Evolutionary conservation across 805 yeast genomes (phyloP).

Genomic region (Schizosaccharomyces lindneri): DNA sequence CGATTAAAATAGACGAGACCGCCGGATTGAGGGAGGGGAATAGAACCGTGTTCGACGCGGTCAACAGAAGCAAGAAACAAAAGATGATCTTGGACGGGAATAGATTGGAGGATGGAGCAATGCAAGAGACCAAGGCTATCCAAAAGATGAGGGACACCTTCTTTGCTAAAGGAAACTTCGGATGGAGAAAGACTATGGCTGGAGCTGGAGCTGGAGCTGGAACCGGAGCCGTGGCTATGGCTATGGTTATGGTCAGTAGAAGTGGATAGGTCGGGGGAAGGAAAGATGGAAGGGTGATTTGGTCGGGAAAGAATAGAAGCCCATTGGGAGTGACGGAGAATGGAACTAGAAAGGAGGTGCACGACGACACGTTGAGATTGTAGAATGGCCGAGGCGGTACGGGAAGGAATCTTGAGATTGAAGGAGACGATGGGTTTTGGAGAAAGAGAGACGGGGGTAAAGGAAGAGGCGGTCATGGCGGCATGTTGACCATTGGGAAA

Average conservation of each 20-base stretch:
- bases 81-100: not conserved
- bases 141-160: not conserved
- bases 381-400: not conserved
- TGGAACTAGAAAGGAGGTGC: not conserved
- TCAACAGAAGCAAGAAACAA: not conserved
- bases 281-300: not conserved
- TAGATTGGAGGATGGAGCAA: not conserved
- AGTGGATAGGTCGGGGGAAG: not conserved
- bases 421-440: not conserved
- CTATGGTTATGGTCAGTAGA: not conserved
- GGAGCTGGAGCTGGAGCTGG: too few species aligned
- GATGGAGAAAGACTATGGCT: not conserved
- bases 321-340: not conserved
- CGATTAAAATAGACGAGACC: not conserved
- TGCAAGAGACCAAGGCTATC: not conserved
- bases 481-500: not conserved
- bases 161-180: not conserved
- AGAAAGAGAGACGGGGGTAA: not conserved
- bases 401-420: not conserved
- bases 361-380: not conserved
- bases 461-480: slow-evolving; percentile 2
- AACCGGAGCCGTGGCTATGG: too few species aligned
- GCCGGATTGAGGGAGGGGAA: not conserved
- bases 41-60: not conserved
- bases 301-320: not conserved